These are phyloP conservation scores for Syzygium malaccense DNA, from an alignment of 441 rosid species.

Conservation along the genomic window DNA sequence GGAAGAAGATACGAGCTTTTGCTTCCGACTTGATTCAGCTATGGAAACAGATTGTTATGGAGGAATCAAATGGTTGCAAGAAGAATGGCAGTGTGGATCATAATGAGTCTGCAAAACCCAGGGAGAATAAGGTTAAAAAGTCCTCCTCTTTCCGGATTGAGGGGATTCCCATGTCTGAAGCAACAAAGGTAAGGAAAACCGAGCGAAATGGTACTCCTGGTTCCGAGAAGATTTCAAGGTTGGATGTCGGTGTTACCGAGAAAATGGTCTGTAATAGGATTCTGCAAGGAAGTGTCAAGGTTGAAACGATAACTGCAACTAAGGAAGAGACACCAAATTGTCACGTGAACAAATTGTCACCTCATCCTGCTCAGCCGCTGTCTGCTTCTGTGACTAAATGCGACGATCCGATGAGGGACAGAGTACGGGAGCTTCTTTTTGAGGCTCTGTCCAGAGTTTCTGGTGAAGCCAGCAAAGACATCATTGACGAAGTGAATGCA, in stretches of 20 bases:
- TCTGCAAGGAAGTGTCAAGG: neutral
- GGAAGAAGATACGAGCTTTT: constrained; percentile 25
- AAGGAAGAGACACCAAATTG: neutral
- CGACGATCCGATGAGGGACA: constrained; percentile 18
- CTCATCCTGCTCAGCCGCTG: neutral
- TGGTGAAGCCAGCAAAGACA: constrained; percentile 15
- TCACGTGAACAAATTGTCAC: neutral
- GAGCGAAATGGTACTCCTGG: neutral
- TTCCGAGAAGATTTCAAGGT: neutral
- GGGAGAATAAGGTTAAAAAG: neutral
- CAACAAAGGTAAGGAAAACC: neutral
- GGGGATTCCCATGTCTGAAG: neutral
- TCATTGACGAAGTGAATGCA: constrained; percentile 12
- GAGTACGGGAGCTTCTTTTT: constrained; percentile 18
- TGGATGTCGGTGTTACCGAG: neutral
- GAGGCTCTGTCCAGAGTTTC: constrained; percentile 26
- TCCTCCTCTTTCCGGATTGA: neutral
- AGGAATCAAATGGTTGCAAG: constrained; percentile 5
- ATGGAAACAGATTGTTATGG: constrained; percentile 21
- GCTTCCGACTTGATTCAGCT: constrained; percentile 19
- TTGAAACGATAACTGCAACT: neutral
- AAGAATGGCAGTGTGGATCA: neutral
- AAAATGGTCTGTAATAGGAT: neutral
- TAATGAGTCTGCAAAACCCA: neutral
- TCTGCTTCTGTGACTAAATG: constrained; percentile 13